These are phyloP conservation scores for Spathaspora gorwiae DNA, from an alignment of 805 yeast species.

Conservation along the genomic window DNA sequence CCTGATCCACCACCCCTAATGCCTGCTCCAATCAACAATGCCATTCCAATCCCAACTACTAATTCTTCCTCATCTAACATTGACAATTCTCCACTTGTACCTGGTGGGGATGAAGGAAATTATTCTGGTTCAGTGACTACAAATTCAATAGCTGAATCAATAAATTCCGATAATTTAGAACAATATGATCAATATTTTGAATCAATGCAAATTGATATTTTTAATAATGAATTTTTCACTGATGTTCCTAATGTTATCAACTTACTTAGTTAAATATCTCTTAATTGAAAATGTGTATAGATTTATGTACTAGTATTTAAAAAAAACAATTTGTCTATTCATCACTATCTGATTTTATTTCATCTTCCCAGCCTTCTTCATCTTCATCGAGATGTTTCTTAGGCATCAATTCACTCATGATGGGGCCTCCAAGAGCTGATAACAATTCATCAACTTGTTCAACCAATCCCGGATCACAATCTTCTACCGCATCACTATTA, in stretches of 20 bases:
- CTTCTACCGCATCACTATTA: slow-evolving; percentile 32
- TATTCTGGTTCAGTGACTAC: neutral
- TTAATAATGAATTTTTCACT: slow-evolving; percentile 22
- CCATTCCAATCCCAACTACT: neutral
- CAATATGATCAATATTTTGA: slow-evolving; percentile 22
- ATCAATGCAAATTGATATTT: slow-evolving; percentile 23
- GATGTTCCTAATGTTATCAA: slow-evolving; percentile 19
- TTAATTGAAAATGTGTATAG: neutral
- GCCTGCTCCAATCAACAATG: neutral
- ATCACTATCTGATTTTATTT: slow-evolving; percentile 38
- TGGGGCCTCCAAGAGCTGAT: slow-evolving; percentile 57
- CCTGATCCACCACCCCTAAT: neutral
- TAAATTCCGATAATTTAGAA: slow-evolving; percentile 4
- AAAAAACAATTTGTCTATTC: neutral
- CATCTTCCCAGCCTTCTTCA: slow-evolving; percentile 52
- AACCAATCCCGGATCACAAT: slow-evolving; percentile 55
- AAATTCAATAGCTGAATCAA: neutral
- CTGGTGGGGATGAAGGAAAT: neutral
- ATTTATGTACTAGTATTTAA: neutral
- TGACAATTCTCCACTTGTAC: neutral
- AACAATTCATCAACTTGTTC: slow-evolving; percentile 50
- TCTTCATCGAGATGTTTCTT: slow-evolving; percentile 26
- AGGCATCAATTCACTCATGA: slow-evolving; percentile 39
- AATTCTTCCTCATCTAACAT: neutral
- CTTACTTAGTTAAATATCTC: slow-evolving; percentile 2